These are phyloP conservation scores for Amylocarpus encephaloides DNA, from an alignment of 2,329 filamentous ascomycete species.

Conservation along the genomic window DNA sequence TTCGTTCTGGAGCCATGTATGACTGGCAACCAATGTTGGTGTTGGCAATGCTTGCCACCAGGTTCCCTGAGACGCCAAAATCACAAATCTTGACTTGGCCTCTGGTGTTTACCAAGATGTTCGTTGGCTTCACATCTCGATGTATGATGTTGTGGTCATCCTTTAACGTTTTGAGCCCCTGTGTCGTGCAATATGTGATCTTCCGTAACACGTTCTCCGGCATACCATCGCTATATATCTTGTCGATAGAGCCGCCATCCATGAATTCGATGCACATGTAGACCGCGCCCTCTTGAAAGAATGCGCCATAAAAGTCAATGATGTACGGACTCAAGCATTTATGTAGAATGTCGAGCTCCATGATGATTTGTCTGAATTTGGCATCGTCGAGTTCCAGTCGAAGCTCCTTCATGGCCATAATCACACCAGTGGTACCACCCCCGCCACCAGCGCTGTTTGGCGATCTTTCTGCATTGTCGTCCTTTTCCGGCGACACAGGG, in stretches of 20 bases:
- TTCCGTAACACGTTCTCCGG: conserved; percentile 84
- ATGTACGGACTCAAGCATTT: conserved; percentile 94
- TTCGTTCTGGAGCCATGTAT: conserved; percentile 97
- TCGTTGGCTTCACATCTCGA: conserved; percentile 97
- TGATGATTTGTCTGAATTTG: conserved; percentile 95
- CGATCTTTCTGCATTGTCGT: conserved; percentile 28
- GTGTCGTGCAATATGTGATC: conserved; percentile 82
- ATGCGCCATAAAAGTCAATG: conserved; percentile 97
- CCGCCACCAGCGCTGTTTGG: conserved; percentile 13
- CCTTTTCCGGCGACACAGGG: conserved; percentile 33
- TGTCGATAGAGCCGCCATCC: conserved; percentile 97
- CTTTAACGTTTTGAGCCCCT: conserved; percentile 88
- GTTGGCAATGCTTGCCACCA: conserved; percentile 95
- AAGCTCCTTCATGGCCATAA: conserved; percentile 99
- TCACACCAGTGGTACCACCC: conserved; percentile 58
- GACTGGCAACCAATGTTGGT: conserved; percentile 99
- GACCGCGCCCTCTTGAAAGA: conserved; percentile 97
- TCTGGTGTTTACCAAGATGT: conserved; percentile 83
- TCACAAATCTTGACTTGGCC: conserved; percentile 98
- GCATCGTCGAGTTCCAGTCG: conserved; percentile 90
- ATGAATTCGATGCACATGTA: conserved; percentile 99
- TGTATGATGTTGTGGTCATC: conserved; percentile 99
- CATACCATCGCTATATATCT: conserved; percentile 84
- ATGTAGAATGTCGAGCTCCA: conserved; percentile 94
- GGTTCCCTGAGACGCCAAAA: conserved; percentile 92